Conservation (phyloP, 805 yeast species). For the Candida gorgasii region DNA sequence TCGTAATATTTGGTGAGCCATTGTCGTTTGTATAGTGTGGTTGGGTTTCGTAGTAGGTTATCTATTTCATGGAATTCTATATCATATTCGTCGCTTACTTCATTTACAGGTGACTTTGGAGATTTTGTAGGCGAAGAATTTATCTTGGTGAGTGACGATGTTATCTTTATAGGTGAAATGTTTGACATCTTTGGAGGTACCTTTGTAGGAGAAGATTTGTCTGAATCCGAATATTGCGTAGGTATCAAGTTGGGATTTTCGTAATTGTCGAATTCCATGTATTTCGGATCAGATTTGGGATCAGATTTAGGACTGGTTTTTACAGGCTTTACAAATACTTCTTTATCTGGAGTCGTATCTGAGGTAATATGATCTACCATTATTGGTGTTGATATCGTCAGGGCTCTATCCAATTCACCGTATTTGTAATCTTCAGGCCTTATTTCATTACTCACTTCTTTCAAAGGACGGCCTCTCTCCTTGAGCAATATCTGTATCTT, state of each 20-base stretch:
- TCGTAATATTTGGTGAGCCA: constrained; percentile 27
- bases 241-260: constrained; percentile 10
- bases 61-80: not conserved
- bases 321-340: not conserved
- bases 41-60: constrained; percentile 10
- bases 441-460: not conserved
- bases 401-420: not conserved
- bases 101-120: too few species aligned
- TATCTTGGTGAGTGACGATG: not conserved
- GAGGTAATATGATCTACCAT: not conserved
- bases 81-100: constrained; percentile 9
- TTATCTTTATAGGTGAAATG: not conserved
- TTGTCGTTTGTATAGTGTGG: constrained; percentile 36
- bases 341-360: not conserved
- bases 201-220: constrained; percentile 3
- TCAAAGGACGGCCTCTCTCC: not conserved
- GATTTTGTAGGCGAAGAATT: not conserved
- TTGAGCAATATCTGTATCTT: constrained; percentile 6
- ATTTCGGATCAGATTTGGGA: not conserved
- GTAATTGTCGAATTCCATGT: constrained; percentile 4
- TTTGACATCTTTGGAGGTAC: not conserved
- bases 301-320: not conserved
- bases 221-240: constrained; percentile 17
- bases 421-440: not conserved
- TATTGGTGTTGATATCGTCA: constrained; percentile 1